Evolutionary conservation across 2,329 filamentous ascomycete genomes (phyloP).

Genomic region (Pyricularia sp.): DNA sequence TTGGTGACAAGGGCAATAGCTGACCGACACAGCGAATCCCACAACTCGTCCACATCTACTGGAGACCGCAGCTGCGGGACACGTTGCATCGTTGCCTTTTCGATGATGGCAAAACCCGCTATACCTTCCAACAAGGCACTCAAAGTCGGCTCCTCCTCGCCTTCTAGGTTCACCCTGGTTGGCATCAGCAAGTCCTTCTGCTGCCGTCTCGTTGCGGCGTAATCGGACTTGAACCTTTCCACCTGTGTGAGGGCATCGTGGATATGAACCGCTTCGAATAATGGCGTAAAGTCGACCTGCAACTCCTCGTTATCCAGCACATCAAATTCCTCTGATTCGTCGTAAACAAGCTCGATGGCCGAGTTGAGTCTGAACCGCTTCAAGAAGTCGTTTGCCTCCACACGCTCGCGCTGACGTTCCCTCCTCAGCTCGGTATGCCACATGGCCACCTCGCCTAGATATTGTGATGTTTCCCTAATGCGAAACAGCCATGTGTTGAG

Average conservation of each 20-base stretch:
- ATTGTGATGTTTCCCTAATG: constrained; percentile 92
- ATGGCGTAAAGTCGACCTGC: constrained; percentile 85
- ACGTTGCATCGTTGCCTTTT: constrained; percentile 84
- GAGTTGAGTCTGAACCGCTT: constrained; percentile 88
- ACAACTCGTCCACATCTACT: constrained; percentile 93
- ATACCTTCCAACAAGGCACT: constrained; percentile 89
- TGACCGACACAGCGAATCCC: constrained; percentile 94
- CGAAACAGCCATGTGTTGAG: constrained; percentile 94
- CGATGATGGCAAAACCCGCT: constrained; percentile 91
- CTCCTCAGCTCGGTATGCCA: constrained; percentile 89
- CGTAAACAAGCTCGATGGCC: constrained; percentile 87
- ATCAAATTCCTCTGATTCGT: constrained; percentile 93
- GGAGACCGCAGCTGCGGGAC: constrained; percentile 73
- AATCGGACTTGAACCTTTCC: constrained; percentile 84
- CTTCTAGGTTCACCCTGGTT: constrained; percentile 61
- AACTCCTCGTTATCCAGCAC: constrained; percentile 92
- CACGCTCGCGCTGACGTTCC: constrained; percentile 71
- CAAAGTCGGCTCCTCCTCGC: constrained; percentile 78
- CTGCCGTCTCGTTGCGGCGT: constrained; percentile 79
- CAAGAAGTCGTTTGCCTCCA: constrained; percentile 66
- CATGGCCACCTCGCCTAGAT: constrained; percentile 90
- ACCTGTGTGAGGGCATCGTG: constrained; percentile 89
- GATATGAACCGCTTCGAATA: constrained; percentile 94
- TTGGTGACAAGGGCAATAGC: constrained; percentile 75
- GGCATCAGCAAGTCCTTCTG: constrained; percentile 90